Conservation (phyloP, 2,329 filamentous ascomycete species). For the Alternaria brassicicola region DNA sequence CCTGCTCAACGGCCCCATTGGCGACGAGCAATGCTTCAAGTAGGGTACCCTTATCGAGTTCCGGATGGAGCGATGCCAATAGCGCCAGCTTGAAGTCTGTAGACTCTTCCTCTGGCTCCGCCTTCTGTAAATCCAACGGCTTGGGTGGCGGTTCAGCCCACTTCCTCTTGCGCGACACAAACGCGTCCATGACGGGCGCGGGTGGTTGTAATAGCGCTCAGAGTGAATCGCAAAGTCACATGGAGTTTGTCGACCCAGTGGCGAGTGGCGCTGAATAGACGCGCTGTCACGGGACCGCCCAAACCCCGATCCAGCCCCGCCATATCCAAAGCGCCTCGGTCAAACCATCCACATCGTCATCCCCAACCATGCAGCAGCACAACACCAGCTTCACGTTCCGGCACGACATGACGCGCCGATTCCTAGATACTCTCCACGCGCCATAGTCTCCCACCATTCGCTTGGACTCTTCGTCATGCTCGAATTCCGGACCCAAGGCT, state of each 20-base stretch:
- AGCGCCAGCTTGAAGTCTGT: conserved; percentile 91
- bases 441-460: conserved; percentile 10
- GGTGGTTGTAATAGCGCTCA: not conserved
- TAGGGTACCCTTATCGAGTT: conserved; percentile 67
- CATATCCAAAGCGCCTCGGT: conserved; percentile 28
- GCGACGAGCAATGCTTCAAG: conserved; percentile 80
- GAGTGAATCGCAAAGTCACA: not conserved
- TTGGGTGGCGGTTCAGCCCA: conserved; percentile 21
- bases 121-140: not conserved
- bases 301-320: conserved; percentile 33
- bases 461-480: conserved; percentile 66
- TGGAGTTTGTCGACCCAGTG: not conserved
- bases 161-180: conserved; percentile 47
- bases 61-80: conserved; percentile 76
- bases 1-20: conserved; percentile 74
- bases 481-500: conserved; percentile 91
- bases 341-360: conserved; percentile 22
- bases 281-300: conserved; percentile 24
- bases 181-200: conserved; percentile 43
- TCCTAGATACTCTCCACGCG: conserved; percentile 11
- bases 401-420: conserved; percentile 26
- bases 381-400: conserved; percentile 17
- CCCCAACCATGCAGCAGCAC: conserved; percentile 24
- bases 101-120: conserved; percentile 63
- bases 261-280: conserved; percentile 2